Percentiles rank a stretch among this genome's conserved stretches.
These are phyloP conservation scores for Dactylellina drechsleri DNA, from an alignment of 2,329 filamentous ascomycete species.

Conservation along the genomic window DNA sequence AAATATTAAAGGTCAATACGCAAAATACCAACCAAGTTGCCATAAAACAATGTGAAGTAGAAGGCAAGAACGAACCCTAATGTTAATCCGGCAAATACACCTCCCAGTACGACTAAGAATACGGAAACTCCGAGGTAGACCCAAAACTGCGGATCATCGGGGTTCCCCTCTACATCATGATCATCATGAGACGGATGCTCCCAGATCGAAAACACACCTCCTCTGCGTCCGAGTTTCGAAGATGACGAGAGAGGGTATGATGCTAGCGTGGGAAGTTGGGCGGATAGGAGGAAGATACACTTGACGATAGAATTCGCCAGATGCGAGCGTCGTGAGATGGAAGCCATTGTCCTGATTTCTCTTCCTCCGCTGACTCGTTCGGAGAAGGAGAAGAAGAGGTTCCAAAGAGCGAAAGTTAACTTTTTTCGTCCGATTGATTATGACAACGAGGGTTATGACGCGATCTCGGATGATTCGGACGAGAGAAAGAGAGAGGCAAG, in stretches of 20 bases:
- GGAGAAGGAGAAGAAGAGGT: constrained; percentile 21
- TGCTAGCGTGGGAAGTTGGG: constrained; percentile 47
- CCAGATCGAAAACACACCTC: constrained; percentile 14
- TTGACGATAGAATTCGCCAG: constrained; percentile 42
- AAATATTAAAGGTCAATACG: neutral
- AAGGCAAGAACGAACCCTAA: constrained; percentile 72
- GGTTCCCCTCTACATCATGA: constrained; percentile 60
- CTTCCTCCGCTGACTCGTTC: neutral
- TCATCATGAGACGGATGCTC: constrained; percentile 20
- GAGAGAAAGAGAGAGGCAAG: no score
- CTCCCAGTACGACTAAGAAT: constrained; percentile 83
- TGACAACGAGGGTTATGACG: neutral
- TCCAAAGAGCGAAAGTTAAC: constrained; percentile 7
- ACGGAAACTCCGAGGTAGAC: constrained; percentile 82
- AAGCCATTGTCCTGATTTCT: constrained; percentile 4
- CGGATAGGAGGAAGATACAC: constrained; percentile 35
- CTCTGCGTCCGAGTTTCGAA: constrained; percentile 13
- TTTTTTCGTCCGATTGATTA: constrained; percentile 1
- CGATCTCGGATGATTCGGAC: neutral
- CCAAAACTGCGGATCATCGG: constrained; percentile 76
- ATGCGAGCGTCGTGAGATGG: constrained; percentile 28
- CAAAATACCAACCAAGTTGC: constrained; percentile 1
- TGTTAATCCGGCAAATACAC: constrained; percentile 93
- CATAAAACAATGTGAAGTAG: constrained; percentile 4
- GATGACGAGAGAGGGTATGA: constrained; percentile 39